Percentiles rank a stretch among this genome's conserved stretches.
phyloP scores from a whole-genome alignment of 228 moss, liverwort and hornwort species.

The Sphagnum magellanicum region DNA sequence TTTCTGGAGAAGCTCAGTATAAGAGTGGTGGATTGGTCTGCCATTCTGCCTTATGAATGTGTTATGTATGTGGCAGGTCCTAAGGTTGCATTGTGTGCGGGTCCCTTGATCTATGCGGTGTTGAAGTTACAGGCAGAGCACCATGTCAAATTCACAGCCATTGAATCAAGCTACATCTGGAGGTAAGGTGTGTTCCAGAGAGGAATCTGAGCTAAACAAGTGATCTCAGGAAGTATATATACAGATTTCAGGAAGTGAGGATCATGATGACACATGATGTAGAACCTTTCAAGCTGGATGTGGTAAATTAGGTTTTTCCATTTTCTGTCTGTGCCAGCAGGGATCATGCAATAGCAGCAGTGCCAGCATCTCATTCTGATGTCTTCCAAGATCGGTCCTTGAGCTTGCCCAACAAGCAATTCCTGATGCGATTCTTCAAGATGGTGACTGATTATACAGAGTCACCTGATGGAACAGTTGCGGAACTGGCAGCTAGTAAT shows the following conservation, averaged over 20 bases:
- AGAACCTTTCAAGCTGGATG: not conserved
- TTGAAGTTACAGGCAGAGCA: constrained; percentile 74
- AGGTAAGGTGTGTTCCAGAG: constrained; percentile 17
- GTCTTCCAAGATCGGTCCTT: constrained; percentile 78
- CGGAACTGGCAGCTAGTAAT: constrained; percentile 44
- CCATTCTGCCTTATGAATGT: not conserved
- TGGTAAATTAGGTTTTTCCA: not conserved
- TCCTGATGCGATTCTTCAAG: constrained; percentile 97
- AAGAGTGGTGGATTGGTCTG: too few relatives aligned
- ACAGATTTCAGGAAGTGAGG: not conserved
- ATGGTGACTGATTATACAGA: constrained; percentile 70
- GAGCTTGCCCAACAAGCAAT: constrained; percentile 82
- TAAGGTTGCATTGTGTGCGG: constrained; percentile 78
- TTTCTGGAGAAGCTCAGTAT: too few relatives aligned
- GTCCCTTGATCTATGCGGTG: constrained; percentile 64
- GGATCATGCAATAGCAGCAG: constrained; percentile 51
- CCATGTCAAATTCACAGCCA: constrained; percentile 88
- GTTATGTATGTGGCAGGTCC: constrained; percentile 53
- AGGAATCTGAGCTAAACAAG: too few relatives aligned
- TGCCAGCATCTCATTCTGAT: constrained; percentile 90
- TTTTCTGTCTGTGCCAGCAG: constrained; percentile 7
- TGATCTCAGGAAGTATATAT: not conserved
- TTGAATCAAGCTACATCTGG: constrained; percentile 91
- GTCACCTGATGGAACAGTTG: constrained; percentile 27
- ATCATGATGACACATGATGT: not conserved